Percentiles rank a stretch among this genome's conserved stretches.
Evolutionary conservation across 495 filamentous ascomycete species (phyloP).

Genomic region (Neurospora tetraspora): DNA sequence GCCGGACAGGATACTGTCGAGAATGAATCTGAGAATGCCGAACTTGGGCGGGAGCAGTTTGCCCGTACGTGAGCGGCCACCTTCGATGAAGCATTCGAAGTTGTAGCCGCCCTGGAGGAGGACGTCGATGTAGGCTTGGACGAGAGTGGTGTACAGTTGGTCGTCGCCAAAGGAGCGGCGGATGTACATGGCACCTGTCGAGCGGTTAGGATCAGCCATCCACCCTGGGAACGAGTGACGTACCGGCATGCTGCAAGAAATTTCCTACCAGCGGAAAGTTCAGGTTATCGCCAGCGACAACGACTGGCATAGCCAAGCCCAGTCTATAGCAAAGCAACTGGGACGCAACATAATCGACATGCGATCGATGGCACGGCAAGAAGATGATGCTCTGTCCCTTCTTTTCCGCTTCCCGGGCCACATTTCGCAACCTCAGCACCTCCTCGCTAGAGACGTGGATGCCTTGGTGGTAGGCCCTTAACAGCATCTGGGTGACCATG

Average conservation of each 20-base stretch:
- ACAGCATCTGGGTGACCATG: conserved; percentile 73
- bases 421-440: conserved; percentile 66
- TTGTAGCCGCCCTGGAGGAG: conserved; percentile 84
- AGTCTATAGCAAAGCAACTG: conserved; percentile 92
- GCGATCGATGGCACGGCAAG: conserved; percentile 84
- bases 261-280: conserved; percentile 85
- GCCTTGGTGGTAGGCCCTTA: conserved; percentile 92
- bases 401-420: conserved; percentile 69
- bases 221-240: conserved; percentile 7
- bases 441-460: conserved; percentile 95
- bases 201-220: not conserved
- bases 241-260: conserved; percentile 87
- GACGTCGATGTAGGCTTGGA: conserved; percentile 93
- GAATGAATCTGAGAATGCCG: conserved; percentile 85
- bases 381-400: conserved; percentile 96
- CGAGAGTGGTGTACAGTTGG: conserved; percentile 76
- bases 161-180: conserved; percentile 88
- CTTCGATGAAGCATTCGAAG: conserved; percentile 95
- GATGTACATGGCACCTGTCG: conserved; percentile 85
- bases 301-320: conserved; percentile 78
- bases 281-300: conserved; percentile 91
- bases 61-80: conserved; percentile 81
- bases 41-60: conserved; percentile 92
- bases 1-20: conserved; percentile 84
- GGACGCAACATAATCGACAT: conserved; percentile 90